These are phyloP conservation scores for Raphanus sativus DNA, from an alignment of 345 rosid species.

Conservation along the genomic window DNA sequence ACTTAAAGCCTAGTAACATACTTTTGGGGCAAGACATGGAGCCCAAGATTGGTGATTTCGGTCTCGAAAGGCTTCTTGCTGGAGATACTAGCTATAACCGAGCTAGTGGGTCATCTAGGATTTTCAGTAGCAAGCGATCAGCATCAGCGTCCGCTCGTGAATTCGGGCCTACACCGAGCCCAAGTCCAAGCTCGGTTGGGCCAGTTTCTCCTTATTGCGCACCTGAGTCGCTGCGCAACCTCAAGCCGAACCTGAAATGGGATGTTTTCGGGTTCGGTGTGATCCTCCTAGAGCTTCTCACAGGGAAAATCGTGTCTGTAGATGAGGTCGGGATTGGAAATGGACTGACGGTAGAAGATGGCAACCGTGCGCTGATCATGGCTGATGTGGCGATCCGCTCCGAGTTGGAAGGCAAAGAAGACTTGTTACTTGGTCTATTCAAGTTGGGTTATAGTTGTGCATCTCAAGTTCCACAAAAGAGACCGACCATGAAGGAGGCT, in stretches of 20 bases:
- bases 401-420: constrained; percentile 83
- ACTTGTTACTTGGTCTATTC: constrained; percentile 69
- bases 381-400: constrained; percentile 64
- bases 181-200: constrained; percentile 46
- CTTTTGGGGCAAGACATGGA: constrained; percentile 70
- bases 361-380: constrained; percentile 60
- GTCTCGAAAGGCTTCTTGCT: constrained; percentile 65
- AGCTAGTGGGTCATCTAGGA: constrained; percentile 60
- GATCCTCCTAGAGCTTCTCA: constrained; percentile 68
- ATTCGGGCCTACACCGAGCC: constrained; percentile 66
- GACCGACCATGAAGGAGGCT: constrained; percentile 86
- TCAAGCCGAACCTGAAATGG: constrained; percentile 90
- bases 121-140: constrained; percentile 83
- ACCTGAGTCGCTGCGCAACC: constrained; percentile 76
- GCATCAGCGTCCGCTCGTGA: constrained; percentile 52
- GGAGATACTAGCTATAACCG: constrained; percentile 69
- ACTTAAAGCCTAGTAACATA: constrained; percentile 81
- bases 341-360: constrained; percentile 68
- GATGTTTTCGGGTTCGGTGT: constrained; percentile 85
- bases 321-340: constrained; percentile 84
- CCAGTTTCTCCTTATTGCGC: constrained; percentile 71
- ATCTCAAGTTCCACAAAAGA: constrained; percentile 79
- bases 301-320: constrained; percentile 60
- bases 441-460: constrained; percentile 84
- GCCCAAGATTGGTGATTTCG: constrained; percentile 85